Conservation (phyloP, 192 early-diverging fungal species). For the Umbelopsis ramanniana region DNA sequence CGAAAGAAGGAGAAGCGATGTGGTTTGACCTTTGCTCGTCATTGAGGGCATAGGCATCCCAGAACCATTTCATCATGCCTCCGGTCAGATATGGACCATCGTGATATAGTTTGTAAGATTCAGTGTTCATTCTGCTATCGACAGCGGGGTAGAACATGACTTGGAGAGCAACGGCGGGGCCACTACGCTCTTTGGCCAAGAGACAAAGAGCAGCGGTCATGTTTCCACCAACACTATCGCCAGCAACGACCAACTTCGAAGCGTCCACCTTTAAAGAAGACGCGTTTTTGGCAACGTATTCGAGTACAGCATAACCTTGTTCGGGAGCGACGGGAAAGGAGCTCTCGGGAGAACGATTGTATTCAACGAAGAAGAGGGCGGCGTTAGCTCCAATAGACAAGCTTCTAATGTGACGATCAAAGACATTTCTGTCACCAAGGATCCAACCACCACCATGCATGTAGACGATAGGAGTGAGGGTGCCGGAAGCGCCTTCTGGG, state of each 20-base stretch:
- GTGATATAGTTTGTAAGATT: slow-evolving; percentile 4
- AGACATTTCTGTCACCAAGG: neutral
- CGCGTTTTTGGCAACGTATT: slow-evolving; percentile 21
- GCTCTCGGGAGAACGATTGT: slow-evolving; percentile 15
- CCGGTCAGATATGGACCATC: neutral
- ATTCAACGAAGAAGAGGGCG: slow-evolving; percentile 26
- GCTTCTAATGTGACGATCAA: neutral
- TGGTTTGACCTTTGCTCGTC: neutral
- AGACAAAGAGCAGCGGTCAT: slow-evolving; percentile 6
- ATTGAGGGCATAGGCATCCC: slow-evolving; percentile 23
- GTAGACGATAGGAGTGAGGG: neutral
- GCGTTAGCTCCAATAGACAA: neutral
- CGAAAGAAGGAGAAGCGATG: neutral
- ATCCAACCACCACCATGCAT: slow-evolving; percentile 18
- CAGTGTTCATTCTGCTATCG: slow-evolving; percentile 1
- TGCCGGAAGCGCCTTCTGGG: neutral
- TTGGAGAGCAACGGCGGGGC: slow-evolving; percentile 4
- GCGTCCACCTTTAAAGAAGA: slow-evolving; percentile 18
- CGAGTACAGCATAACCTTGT: slow-evolving; percentile 21
- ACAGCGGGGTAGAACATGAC: slow-evolving; percentile 25
- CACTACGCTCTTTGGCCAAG: slow-evolving; percentile 5
- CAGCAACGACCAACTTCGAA: slow-evolving; percentile 24
- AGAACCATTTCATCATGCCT: slow-evolving; percentile 15
- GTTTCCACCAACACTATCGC: slow-evolving; percentile 33
- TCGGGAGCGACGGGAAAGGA: slow-evolving; percentile 20